Evolutionary conservation across 371 early-diverging fungal genomes (phyloP).

Genomic region (Phascolomyces articulosus): DNA sequence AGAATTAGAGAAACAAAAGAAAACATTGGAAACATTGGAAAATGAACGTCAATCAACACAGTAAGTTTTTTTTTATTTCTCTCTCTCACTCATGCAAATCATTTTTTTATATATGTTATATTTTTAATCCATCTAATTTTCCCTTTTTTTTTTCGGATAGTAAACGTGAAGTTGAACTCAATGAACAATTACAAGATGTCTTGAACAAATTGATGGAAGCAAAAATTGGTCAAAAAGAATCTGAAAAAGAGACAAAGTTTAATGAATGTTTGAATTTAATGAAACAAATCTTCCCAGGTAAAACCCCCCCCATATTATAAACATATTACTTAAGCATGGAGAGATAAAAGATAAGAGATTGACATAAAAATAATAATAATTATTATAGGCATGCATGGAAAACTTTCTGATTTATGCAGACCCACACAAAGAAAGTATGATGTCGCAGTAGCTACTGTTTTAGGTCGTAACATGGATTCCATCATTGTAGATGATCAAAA

Average conservation of each 20-base stretch:
- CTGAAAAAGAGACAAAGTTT: conserved; percentile 76
- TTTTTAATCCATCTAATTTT: neutral
- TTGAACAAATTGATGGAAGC: conserved; percentile 80
- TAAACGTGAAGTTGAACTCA: conserved; percentile 71
- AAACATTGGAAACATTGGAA: conserved; percentile 43
- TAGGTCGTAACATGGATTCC: conserved; percentile 82
- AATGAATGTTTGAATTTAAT: conserved; percentile 79
- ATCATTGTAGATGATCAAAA: conserved; percentile 81
- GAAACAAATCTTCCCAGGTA: conserved; percentile 79
- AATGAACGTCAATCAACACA: conserved; percentile 45
- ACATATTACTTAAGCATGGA: neutral
- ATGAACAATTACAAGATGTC: conserved; percentile 80
- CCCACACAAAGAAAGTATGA: conserved; percentile 96
- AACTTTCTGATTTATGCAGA: conserved; percentile 87
- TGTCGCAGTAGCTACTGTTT: conserved; percentile 76
- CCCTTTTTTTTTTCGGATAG: conserved; percentile 1
- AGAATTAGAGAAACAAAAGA: conserved; percentile 30
- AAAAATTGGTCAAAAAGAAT: conserved; percentile 79
- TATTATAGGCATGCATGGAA: conserved; percentile 84
- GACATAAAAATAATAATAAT: neutral
- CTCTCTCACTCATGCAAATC: too few species aligned
- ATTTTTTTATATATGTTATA: neutral
- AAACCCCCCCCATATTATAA: too few species aligned
- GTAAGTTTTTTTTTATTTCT: conserved; percentile 19
- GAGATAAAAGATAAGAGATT: too few species aligned